Evolutionary conservation across 306 rosid species (phyloP).

Genomic region (Gastrolobium bilobum): DNA sequence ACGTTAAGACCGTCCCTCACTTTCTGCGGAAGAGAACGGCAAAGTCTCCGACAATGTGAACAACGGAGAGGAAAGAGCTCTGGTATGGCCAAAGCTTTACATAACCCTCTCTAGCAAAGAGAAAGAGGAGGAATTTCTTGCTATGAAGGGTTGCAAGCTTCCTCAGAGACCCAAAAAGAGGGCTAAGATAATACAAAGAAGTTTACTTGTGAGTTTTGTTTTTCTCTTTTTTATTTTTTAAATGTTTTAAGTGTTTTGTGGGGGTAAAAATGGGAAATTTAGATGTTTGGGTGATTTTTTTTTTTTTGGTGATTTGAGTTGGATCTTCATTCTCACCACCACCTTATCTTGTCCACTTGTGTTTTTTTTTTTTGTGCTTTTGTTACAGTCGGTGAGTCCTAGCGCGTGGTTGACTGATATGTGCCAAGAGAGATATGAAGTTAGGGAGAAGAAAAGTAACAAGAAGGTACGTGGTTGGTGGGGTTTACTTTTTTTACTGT

Average conservation of each 20-base stretch:
- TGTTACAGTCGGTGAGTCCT: constrained; percentile 79
- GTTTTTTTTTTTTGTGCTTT: constrained; percentile 14
- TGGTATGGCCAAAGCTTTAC: constrained; percentile 78
- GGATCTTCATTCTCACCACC: constrained; percentile 44
- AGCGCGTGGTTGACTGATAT: constrained; percentile 91
- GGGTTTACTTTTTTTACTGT: neutral
- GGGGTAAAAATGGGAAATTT: neutral
- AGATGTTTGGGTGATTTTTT: neutral
- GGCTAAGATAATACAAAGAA: constrained; percentile 81
- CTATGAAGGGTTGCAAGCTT: constrained; percentile 86
- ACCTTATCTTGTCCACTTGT: constrained; percentile 20
- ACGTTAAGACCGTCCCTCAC: no score
- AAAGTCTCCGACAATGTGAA: constrained; percentile 56
- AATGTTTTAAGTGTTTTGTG: neutral
- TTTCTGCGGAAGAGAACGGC: constrained; percentile 62
- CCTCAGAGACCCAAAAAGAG: constrained; percentile 89
- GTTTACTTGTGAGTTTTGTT: constrained; percentile 64
- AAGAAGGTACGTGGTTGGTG: constrained; percentile 70
- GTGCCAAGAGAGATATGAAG: constrained; percentile 94
- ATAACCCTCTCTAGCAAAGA: constrained; percentile 81
- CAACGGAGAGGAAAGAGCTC: constrained; percentile 65
- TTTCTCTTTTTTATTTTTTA: neutral
- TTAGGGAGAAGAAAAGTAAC: constrained; percentile 84
- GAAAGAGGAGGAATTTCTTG: constrained; percentile 85
- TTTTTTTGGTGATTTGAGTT: constrained; percentile 7